Evolutionary conservation across 257 asterid species (phyloP), one percentile per base, ranked within the genome.

Genomic region (Fraxinus cuspidata): DNA sequence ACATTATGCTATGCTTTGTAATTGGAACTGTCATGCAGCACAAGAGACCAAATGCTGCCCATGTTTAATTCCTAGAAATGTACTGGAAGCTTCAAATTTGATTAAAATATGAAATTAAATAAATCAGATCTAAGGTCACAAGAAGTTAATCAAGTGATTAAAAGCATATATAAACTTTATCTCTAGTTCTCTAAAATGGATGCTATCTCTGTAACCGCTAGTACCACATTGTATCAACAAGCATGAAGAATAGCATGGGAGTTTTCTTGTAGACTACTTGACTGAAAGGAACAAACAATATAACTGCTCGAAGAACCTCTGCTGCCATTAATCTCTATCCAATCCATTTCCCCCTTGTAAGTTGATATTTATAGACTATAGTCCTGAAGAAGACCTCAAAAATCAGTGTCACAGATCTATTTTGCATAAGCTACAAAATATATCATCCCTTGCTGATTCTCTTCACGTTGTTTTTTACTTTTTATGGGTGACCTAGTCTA

Each of bases 401-500:
- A 12, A 35, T 51, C 38, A 70, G 64, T 51, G 35, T 5, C 27
- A 53, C 7, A 47, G 18, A 47, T 47, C 56, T 15, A 47, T 40
- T 76, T 38, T 47, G 35, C 9, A 31, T 3, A 65, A 56, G n/a
- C 72, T 40, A 42, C 53, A 75, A 35, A 81, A 63, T 35, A 28
- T 19, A 66, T 27, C 12, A 44, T 73, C 18, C 64, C 72, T 49
- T 27, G 78, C 75, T 68, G 79, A 77, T 34, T 28, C 34, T 38
- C 69, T 56, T 42, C 64, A 42, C 23, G n/a, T 25, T 49, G 70
- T 27, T 6, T 40, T 53, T n/a, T 19, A n/a, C 27, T 53, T 53
- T 53, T 21, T 38, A 72, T 53, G 16, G 81, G 73, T 40, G 58
- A 28, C 47, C 78, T 13, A 76, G 47, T 71, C 65, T 58, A 25